Conservation (phyloP, 805 yeast species). For the Monosporozyma yasuniensis region DNA sequence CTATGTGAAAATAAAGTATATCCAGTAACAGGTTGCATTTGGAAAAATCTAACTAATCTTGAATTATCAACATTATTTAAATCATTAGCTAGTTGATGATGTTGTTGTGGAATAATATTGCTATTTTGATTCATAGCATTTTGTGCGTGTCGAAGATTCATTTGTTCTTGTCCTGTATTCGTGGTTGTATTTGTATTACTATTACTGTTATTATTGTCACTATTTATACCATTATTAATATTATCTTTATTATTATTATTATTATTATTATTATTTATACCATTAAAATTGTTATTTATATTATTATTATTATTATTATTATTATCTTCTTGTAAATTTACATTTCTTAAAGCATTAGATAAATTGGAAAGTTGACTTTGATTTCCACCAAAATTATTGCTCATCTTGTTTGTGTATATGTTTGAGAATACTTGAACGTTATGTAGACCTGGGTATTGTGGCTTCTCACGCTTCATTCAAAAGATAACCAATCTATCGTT, state of each 20-base stretch:
- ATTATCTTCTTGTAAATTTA: constrained; percentile 22
- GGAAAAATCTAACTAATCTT: constrained; percentile 62
- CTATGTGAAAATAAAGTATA: constrained; percentile 76
- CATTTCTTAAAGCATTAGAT: constrained; percentile 30
- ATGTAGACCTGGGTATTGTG: no score
- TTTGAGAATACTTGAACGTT: no score
- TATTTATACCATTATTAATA: constrained; percentile 3
- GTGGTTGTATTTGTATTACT: neutral
- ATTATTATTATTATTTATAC: neutral
- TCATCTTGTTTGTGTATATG: neutral
- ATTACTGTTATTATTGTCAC: neutral
- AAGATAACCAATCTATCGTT: neutral
- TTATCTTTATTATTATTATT: constrained; percentile 4
- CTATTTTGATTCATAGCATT: constrained; percentile 1
- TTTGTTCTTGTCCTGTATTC: constrained; percentile 4
- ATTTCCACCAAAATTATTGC: neutral
- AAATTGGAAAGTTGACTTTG: constrained; percentile 23
- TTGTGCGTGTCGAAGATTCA: constrained; percentile 5
- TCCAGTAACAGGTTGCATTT: constrained; percentile 71
- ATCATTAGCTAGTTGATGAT: constrained; percentile 26
- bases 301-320: constrained; percentile 1
- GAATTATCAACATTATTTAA: constrained; percentile 38
- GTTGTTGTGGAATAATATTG: constrained; percentile 8
- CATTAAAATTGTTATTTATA: neutral
- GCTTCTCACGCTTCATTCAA: no score